A percentile compares a stretch with the other conserved stretches of the same genome.
Evolutionary conservation across 1,284 basidiomycete genomes (phyloP).

Genomic region (Fomitopsis schrenkii): DNA sequence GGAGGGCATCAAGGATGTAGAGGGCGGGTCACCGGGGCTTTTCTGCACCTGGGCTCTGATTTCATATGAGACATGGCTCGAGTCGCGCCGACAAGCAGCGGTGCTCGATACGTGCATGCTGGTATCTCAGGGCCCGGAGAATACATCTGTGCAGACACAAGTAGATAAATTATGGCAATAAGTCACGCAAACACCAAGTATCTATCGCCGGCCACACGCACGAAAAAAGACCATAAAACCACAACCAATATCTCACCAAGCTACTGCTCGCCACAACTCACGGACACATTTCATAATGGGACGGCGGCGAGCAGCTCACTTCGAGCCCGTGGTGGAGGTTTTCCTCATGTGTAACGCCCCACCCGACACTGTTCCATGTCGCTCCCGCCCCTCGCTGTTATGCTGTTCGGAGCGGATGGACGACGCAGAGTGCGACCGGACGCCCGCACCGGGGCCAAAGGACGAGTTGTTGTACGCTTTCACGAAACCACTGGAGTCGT

Average conservation of each 20-base stretch:
- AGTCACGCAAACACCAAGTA: neutral
- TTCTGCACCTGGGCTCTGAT: neutral
- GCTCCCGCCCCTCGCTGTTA: neutral
- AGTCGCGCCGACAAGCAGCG: too few species aligned
- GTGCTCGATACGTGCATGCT: too few species aligned
- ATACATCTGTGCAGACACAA: too few species aligned
- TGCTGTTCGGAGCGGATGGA: neutral
- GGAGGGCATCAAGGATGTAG: neutral
- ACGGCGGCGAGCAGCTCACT: neutral
- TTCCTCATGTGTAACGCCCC: neutral
- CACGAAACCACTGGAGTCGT: conserved; percentile 2
- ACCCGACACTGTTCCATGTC: neutral
- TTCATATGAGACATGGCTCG: too few species aligned
- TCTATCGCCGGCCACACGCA: neutral
- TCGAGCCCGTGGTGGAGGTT: neutral
- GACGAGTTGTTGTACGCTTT: conserved; percentile 3
- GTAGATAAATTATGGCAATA: neutral
- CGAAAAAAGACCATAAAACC: too few species aligned
- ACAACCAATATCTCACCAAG: too few species aligned
- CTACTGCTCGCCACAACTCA: neutral
- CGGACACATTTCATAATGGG: neutral
- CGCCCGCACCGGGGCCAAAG: neutral
- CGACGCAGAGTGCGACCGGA: conserved; percentile 4
- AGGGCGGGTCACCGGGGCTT: neutral
- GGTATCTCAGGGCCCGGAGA: too few species aligned